These are phyloP conservation scores for Paecilomyces formosus DNA, from an alignment of 2,329 filamentous ascomycete genomes.

Conservation along the genomic window DNA sequence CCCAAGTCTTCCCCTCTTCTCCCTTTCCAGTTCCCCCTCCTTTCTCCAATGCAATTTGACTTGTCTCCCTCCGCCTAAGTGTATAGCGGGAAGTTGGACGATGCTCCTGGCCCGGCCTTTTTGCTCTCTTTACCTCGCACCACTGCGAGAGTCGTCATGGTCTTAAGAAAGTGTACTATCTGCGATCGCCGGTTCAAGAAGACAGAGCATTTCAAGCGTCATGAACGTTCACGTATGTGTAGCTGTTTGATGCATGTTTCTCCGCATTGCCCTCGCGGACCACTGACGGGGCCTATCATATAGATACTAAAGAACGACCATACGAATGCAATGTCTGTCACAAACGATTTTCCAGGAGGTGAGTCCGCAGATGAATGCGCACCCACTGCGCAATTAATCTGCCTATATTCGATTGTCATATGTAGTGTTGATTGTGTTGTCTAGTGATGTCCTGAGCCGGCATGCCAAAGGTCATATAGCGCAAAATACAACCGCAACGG, in stretches of 20 bases:
- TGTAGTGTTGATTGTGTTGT: background rate
- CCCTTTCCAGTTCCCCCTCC: background rate
- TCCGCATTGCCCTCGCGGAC: background rate
- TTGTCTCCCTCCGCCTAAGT: background rate
- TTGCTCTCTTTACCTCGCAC: conserved; percentile 1
- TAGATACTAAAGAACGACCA: conserved; percentile 49
- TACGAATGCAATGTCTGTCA: conserved; percentile 48
- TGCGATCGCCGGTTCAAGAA: conserved; percentile 51
- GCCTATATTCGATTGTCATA: background rate
- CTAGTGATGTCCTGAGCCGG: conserved; percentile 43
- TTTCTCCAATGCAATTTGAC: background rate
- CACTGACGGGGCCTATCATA: background rate
- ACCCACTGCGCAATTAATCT: too few species aligned
- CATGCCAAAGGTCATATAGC: conserved; percentile 45
- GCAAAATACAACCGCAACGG: conserved; percentile 10
- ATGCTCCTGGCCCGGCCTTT: conserved; percentile 2
- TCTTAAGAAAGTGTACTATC: conserved; percentile 37
- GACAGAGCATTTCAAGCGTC: conserved; percentile 49
- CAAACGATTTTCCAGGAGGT: conserved; percentile 50
- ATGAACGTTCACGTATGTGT: conserved; percentile 45
- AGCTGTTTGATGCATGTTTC: conserved; percentile 1
- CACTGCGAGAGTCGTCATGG: conserved; percentile 22
- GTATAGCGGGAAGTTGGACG: conserved; percentile 2
- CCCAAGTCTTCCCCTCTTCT: background rate
- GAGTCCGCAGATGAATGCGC: conserved; percentile 1